Base-by-base conservation (phyloP, 176 grass and related monocot genomes). In the Zizania latifolia region DNA sequence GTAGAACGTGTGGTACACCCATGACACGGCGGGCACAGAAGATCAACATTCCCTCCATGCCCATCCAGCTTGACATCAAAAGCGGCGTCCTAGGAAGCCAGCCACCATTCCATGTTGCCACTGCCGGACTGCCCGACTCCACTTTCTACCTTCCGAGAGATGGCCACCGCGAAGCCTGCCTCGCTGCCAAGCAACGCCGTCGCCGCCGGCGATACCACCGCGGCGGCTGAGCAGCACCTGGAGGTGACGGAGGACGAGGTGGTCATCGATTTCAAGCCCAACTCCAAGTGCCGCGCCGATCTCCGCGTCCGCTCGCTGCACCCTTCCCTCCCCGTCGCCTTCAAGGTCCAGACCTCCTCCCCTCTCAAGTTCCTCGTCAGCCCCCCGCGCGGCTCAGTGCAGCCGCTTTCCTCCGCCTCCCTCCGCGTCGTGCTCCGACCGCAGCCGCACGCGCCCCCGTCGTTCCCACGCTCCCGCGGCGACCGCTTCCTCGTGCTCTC, bases 351-450 rank as follows among this genome's bases (percentile, higher is more conserved):
- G 77, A 97, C 90, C 44, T 97, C 90, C 59, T 90, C 90, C 37
- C 94, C 94, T 24, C 75, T 90, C 80, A 93, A 93, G 79, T 97
- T 97, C 90, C 94, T 93, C 71, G 90, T 97, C 83, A 93, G 89
- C 44, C 94, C 94, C 2, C 94, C 90, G 12, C 73, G 77, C 28
- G 94, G 94, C 15, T 56, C 78, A 77, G 65, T 97, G 37, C 45
- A 67, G n/a, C 90, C 94, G n/a, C 88, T 89, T 56, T 89, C 90
- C 74, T 4, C 86, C 2, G 78, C 82, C 6, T 43, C 83, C 12
- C 81, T 97, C 37, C 94, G 92, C 81, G 80, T 97, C 74, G 89
- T 93, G 74, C 90, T 93, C 45, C 94, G 88, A 34, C 94, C 94
- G 6, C 94, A 97, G 76, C 32, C 74, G 13, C 81, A 86, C 40